Evolutionary conservation across 768 basidiomycete genomes (phyloP).

Genomic region (Guyanaporus albipodus): DNA sequence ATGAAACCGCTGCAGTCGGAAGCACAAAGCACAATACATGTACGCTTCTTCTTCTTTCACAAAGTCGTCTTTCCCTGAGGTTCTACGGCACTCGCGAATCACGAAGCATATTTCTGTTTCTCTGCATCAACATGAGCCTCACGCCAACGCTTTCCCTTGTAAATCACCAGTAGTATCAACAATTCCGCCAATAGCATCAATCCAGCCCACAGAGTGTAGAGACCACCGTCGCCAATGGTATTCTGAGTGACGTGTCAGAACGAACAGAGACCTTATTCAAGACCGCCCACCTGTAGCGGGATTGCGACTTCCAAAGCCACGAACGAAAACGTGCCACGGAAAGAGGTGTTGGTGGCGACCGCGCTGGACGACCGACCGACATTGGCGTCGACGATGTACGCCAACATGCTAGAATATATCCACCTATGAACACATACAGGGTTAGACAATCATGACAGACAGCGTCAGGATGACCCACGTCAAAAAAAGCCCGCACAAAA

Average conservation of each 20-base stretch:
- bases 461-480: slow-evolving; percentile 46
- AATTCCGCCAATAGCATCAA: too few relatives aligned
- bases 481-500: slow-evolving; percentile 67
- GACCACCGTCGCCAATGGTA: too few relatives aligned
- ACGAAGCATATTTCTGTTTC: too few relatives aligned
- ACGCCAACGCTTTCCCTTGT: too few relatives aligned
- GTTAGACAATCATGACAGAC: neutral
- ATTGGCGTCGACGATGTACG: slow-evolving; percentile 89
- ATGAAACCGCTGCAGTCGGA: too few relatives aligned
- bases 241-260: slow-evolving; percentile 37
- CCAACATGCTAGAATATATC: slow-evolving; percentile 69
- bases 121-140: too few relatives aligned
- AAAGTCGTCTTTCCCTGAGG: too few relatives aligned
- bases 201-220: too few relatives aligned
- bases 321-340: slow-evolving; percentile 67
- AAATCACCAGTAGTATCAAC: too few relatives aligned
- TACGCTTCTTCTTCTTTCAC: too few relatives aligned
- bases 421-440: slow-evolving; percentile 33
- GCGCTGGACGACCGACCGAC: slow-evolving; percentile 75
- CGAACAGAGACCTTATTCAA: neutral
- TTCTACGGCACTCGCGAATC: too few relatives aligned
- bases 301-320: slow-evolving; percentile 73
- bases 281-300: slow-evolving; percentile 49
- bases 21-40: too few relatives aligned
- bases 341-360: slow-evolving; percentile 69